These are phyloP conservation scores for Taxawa tesnikishii DNA, from an alignment of 2,329 filamentous ascomycete species.

Conservation along the genomic window DNA sequence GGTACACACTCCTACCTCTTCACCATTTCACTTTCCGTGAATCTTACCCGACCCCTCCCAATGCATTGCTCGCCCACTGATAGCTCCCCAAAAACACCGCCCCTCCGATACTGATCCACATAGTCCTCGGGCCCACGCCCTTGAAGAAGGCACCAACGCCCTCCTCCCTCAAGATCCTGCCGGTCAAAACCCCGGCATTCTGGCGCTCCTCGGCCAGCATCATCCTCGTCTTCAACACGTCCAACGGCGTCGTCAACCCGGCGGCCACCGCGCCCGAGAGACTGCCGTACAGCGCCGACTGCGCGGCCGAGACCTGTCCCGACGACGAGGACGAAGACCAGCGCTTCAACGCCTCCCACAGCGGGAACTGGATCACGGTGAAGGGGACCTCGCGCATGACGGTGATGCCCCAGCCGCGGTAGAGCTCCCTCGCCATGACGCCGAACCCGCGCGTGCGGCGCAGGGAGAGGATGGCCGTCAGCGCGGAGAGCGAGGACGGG, in stretches of 20 bases:
- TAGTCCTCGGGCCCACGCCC: conserved; percentile 68
- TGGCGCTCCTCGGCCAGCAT: conserved; percentile 71
- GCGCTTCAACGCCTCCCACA: conserved; percentile 88
- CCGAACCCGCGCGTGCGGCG: conserved; percentile 25
- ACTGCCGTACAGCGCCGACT: conserved; percentile 71
- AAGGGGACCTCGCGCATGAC: conserved; percentile 95
- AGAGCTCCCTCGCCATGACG: conserved; percentile 70
- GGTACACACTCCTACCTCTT: too few species aligned
- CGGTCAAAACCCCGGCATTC: conserved; percentile 47
- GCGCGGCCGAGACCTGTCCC: conserved; percentile 20
- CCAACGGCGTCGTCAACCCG: conserved; percentile 78
- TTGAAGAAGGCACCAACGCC: conserved; percentile 61
- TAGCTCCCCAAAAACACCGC: conserved; percentile 92
- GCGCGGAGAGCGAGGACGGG: conserved; percentile 53
- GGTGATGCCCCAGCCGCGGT: conserved; percentile 84
- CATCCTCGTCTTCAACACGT: conserved; percentile 92
- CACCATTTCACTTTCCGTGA: too few species aligned
- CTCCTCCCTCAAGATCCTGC: conserved; percentile 50
- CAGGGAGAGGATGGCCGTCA: conserved; percentile 52
- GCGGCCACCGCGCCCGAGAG: conserved; percentile 76
- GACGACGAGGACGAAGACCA: conserved; percentile 41
- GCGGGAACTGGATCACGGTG: conserved; percentile 90
- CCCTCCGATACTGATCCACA: conserved; percentile 91
- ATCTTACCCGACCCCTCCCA: conserved; percentile 36
- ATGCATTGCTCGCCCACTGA: conserved; percentile 70